Percentiles rank a stretch among this genome's conserved stretches.
phyloP scores from a whole-genome alignment of 495 filamentous ascomycete species.

The Xylaria bambusicola region DNA sequence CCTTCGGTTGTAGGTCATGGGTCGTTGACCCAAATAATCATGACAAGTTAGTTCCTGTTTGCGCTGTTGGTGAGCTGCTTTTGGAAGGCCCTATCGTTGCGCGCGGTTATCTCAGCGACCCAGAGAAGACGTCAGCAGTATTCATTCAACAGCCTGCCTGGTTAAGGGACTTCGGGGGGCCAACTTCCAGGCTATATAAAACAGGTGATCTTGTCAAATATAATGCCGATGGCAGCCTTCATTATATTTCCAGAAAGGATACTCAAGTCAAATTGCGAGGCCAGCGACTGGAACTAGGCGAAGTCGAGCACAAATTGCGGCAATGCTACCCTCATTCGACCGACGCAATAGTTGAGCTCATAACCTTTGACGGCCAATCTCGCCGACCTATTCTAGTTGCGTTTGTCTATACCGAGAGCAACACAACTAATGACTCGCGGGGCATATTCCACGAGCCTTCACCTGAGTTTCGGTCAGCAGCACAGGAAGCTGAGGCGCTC shows the following conservation, averaged over 20 bases:
- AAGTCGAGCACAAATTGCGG: conserved; percentile 39
- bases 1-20: conserved; percentile 25
- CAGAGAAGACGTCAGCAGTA: conserved; percentile 49
- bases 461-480: background rate
- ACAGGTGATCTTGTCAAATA: conserved; percentile 42
- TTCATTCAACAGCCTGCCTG: conserved; percentile 47
- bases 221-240: conserved; percentile 40
- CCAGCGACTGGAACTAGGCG: conserved; percentile 46
- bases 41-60: conserved; percentile 21
- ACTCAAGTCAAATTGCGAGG: conserved; percentile 48
- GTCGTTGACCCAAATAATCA: conserved; percentile 23
- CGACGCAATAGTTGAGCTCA: conserved; percentile 4
- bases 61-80: conserved; percentile 54
- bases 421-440: background rate
- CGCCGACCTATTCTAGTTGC: conserved; percentile 4
- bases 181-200: conserved; percentile 32
- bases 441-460: background rate
- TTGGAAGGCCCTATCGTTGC: conserved; percentile 53
- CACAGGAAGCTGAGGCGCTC: background rate
- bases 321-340: background rate
- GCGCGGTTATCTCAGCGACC: conserved; percentile 56
- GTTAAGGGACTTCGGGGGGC: conserved; percentile 32
- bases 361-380: background rate
- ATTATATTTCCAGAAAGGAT: conserved; percentile 44
- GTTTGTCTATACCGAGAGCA: background rate